Conservation (phyloP, 139 green algal genomes). For the Penium margaritaceum region DNA sequence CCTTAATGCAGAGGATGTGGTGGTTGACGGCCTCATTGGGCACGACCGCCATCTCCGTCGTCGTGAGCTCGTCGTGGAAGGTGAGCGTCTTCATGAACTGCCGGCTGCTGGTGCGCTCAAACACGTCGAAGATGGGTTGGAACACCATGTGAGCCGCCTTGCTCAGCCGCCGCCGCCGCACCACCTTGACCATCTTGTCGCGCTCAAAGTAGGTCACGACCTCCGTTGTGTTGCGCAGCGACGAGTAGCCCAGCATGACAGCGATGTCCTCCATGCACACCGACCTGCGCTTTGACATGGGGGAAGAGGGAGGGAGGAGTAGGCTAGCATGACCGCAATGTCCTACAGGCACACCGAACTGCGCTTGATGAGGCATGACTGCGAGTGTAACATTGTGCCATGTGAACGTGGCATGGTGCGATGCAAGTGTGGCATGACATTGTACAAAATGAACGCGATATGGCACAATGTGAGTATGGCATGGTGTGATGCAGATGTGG, state of each 20-base stretch:
- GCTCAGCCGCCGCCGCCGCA: not conserved
- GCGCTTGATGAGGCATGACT: not conserved
- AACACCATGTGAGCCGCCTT: not conserved
- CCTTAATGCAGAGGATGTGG: conserved; percentile 13
- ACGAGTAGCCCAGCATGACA: conserved; percentile 18
- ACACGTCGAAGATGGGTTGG: conserved; percentile 2
- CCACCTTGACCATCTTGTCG: conserved; percentile 15
- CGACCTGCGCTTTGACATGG: not conserved
- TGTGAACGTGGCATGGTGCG: not conserved
- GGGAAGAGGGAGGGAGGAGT: not conserved
- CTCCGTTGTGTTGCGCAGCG: conserved; percentile 11
- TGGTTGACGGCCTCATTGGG: not conserved
- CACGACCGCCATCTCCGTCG: conserved; percentile 3
- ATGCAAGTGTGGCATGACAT: no score
- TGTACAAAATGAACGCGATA: no score
- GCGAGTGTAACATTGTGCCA: not conserved
- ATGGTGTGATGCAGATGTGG: no score
- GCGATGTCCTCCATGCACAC: conserved; percentile 12
- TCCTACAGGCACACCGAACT: not conserved
- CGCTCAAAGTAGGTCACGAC: conserved; percentile 17
- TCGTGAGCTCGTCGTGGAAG: not conserved
- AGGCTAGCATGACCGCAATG: not conserved
- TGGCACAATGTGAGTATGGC: no score
- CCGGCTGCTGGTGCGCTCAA: conserved; percentile 13
- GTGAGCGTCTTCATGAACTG: conserved; percentile 17